Conservation (phyloP, 1,139 yeast genomes). For the Protomyces arabidopsidicola region DNA sequence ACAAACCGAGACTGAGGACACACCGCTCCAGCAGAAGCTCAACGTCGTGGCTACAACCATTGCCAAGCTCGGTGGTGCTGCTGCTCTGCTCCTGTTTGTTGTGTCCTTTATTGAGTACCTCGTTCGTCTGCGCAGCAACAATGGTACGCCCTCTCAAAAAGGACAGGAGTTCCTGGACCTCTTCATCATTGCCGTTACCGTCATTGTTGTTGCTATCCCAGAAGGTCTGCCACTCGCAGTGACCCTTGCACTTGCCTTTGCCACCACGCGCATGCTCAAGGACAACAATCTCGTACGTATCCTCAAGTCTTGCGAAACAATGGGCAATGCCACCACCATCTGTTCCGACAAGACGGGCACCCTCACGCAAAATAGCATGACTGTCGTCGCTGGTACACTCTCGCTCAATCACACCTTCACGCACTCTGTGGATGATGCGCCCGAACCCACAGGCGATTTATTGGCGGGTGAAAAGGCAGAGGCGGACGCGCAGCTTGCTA, state of each 20-base stretch:
- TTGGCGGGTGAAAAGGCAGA: not conserved
- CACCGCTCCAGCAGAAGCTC: conserved; percentile 84
- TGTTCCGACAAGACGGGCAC: conserved; percentile 99
- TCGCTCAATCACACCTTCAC: conserved; percentile 46
- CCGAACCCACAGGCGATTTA: conserved; percentile 15
- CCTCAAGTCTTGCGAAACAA: conserved; percentile 88
- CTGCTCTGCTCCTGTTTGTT: conserved; percentile 71
- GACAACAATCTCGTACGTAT: conserved; percentile 96
- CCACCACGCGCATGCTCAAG: conserved; percentile 95
- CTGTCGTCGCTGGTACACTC: conserved; percentile 70
- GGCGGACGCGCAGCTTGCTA: not conserved
- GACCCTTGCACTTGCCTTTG: conserved; percentile 91
- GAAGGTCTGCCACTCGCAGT: conserved; percentile 97
- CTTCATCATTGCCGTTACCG: conserved; percentile 82
- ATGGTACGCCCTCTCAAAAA: conserved; percentile 60
- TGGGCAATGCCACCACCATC: conserved; percentile 97
- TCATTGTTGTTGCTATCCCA: conserved; percentile 95
- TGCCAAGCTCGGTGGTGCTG: conserved; percentile 84
- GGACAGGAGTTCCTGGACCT: conserved; percentile 81
- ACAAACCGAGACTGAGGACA: conserved; percentile 58
- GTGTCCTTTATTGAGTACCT: conserved; percentile 74
- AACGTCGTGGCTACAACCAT: conserved; percentile 84
- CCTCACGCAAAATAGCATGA: conserved; percentile 86
- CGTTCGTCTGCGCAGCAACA: conserved; percentile 55
- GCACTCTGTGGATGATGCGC: conserved; percentile 2